These are phyloP conservation scores for Nectriaceae sp. DNA, from an alignment of 2,329 filamentous ascomycete genomes.

Conservation along the genomic window DNA sequence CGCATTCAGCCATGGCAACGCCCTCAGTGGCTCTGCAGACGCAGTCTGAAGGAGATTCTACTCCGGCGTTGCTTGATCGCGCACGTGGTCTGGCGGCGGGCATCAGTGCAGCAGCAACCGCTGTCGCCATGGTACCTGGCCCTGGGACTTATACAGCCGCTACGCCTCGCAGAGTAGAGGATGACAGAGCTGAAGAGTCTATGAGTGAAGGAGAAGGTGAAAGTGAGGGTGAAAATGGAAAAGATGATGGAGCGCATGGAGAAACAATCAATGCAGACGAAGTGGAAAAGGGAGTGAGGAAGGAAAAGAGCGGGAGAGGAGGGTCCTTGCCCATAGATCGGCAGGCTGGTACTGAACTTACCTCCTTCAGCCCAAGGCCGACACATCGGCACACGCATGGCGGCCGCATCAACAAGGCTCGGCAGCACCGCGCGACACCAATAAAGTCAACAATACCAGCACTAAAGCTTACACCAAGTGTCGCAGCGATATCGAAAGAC, in stretches of 20 bases:
- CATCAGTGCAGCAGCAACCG: constrained; percentile 26
- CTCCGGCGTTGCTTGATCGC: constrained; percentile 25
- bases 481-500: background rate
- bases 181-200: background rate
- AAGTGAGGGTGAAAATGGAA: too few relatives aligned
- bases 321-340: background rate
- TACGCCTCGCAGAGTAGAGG: background rate
- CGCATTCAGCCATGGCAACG: constrained; percentile 22
- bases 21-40: constrained; percentile 27
- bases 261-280: background rate
- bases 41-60: constrained; percentile 25
- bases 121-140: constrained; percentile 18
- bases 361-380: background rate
- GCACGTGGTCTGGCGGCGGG: constrained; percentile 27
- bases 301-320: background rate
- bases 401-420: constrained; percentile 29
- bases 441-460: background rate
- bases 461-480: background rate
- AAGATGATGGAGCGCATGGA: background rate
- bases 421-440: constrained; percentile 17
- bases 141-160: background rate
- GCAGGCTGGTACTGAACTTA: background rate
- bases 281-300: background rate
- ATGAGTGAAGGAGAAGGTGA: constrained; percentile 1
- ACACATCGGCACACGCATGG: constrained; percentile 19